Percentiles rank a stretch among this genome's conserved stretches.
Evolutionary conservation across 2,329 filamentous ascomycete species (phyloP).

Genomic region (Kalmusia sp.): DNA sequence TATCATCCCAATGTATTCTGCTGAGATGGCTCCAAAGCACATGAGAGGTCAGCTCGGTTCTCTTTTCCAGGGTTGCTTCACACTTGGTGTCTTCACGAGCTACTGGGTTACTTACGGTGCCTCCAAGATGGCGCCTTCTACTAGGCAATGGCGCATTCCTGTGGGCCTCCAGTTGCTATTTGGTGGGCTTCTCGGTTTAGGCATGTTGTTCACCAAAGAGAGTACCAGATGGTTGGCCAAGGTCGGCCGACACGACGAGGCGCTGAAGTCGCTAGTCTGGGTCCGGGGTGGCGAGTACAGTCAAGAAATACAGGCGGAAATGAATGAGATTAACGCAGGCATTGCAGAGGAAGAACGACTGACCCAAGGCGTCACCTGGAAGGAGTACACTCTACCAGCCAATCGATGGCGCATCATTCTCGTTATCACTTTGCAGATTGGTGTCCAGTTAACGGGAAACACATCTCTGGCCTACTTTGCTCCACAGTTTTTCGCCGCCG

Average conservation of each 20-base stretch:
- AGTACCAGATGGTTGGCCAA: conserved; percentile 57
- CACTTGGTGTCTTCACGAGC: conserved; percentile 51
- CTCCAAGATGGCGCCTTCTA: conserved; percentile 46
- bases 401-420: conserved; percentile 11
- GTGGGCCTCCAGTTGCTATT: conserved; percentile 57
- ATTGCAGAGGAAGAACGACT: conserved; percentile 8
- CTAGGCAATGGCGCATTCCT: conserved; percentile 60
- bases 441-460: background rate
- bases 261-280: conserved; percentile 58
- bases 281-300: conserved; percentile 53
- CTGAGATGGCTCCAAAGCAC: conserved; percentile 55
- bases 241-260: conserved; percentile 55
- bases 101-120: conserved; percentile 60
- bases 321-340: conserved; percentile 7
- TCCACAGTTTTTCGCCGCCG: conserved; percentile 8
- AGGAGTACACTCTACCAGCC: conserved; percentile 3
- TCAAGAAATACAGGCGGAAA: conserved; percentile 1
- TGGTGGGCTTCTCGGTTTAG: conserved; percentile 55
- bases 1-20: conserved; percentile 51
- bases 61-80: conserved; percentile 57
- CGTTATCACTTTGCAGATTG: conserved; percentile 6
- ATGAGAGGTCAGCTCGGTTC: conserved; percentile 50
- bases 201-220: conserved; percentile 59
- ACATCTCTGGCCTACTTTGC: conserved; percentile 4
- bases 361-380: conserved; percentile 9